Evolutionary conservation across 805 yeast species (phyloP), one percentile per base, ranked within the genome.

Genomic region (Wickerhamomyces subpelliculosus): DNA sequence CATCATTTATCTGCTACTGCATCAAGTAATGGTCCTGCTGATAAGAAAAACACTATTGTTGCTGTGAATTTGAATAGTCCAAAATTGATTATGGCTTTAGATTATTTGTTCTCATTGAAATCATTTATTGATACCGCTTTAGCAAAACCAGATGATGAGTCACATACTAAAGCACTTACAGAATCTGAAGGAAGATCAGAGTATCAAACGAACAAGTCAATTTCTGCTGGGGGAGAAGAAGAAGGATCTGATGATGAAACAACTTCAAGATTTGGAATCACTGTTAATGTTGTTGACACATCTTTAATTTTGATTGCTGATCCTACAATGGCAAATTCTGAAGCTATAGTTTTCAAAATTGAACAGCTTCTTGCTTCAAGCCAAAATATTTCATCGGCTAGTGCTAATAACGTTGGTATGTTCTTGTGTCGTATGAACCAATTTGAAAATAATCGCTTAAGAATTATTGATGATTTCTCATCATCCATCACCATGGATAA

Each of bases 381-480:
- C 41, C 88, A 83, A 51, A 75, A 78, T 40, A 75, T 81, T 4
- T 60, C 73, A 0, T 72, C 90, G 0, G 54, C 88, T 6, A 76
- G 84, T 21, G 80, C 85, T 0, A 73, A 80, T 45, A 85, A 83
- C 42, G 75, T 88, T 37, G 97, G 97, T 2, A 77, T 93, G 81
- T 93, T 84, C 52, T 62, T 93, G 42, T 76, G 88, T 34, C 70
- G 67, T 19, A 88, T 93, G 95, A 72, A 80, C 46, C 55, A 73
- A 5, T 70, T 68, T 36, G 80, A 80, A n/a, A 70, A 72, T 10
- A 70, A 70, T 38, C 68, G 80, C 37, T 65, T 88, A 36, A 66
- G 96, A 38, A 72, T 93, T 22, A 68, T 93, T 42, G 97, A 93
- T 58, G 96, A 93, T 49, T 93, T 90, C 58, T 83, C 95, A 1